Percentiles rank a stretch among this genome's conserved stretches.
phyloP scores from a whole-genome alignment of 1,284 basidiomycete genomes.

The Boletus semigastroideus region DNA sequence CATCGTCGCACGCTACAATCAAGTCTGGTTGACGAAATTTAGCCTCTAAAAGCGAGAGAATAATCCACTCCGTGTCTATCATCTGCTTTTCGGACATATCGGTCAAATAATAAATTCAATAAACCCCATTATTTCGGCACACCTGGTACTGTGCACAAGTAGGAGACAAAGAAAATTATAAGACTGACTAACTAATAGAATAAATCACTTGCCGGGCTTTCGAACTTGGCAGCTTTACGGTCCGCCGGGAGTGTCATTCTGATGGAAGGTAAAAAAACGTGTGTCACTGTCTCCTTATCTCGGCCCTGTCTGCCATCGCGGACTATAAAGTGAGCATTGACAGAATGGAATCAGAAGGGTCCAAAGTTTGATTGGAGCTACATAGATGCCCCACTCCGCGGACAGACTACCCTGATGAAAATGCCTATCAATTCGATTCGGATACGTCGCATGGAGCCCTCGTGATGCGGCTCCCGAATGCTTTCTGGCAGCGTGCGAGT shows the following conservation, averaged over 20 bases:
- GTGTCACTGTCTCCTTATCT: neutral
- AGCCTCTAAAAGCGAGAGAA: neutral
- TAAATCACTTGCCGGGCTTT: neutral
- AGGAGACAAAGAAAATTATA: neutral
- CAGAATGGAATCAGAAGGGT: neutral
- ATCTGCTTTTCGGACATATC: neutral
- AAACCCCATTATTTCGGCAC: neutral
- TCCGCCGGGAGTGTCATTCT: neutral
- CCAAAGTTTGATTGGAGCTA: neutral
- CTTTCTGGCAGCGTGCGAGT: neutral
- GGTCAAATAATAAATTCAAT: neutral
- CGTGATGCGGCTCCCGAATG: neutral
- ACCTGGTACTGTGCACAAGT: neutral
- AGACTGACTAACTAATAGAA: neutral
- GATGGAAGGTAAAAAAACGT: neutral
- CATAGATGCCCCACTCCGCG: neutral
- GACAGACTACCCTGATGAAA: constrained; percentile 11
- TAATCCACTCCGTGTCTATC: neutral
- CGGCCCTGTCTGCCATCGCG: constrained; percentile 8
- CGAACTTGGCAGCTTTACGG: neutral
- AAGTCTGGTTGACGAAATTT: neutral
- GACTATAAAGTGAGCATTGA: constrained; percentile 2
- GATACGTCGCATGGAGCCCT: neutral
- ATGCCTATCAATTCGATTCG: neutral
- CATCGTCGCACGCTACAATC: neutral